Conservation (phyloP, 176 grass and related monocot genomes). For the Avena insularis region DNA sequence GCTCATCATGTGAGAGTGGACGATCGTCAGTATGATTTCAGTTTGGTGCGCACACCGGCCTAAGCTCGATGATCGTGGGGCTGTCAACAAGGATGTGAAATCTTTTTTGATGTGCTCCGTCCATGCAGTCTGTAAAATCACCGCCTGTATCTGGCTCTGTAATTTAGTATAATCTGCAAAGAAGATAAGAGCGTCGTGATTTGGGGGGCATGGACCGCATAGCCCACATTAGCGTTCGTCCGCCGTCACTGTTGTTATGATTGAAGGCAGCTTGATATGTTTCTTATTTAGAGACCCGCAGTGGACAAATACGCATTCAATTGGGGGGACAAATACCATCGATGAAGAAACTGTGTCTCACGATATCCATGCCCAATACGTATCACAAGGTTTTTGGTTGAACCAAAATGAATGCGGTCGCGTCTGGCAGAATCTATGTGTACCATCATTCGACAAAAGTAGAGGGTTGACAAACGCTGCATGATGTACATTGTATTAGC, state of each 20-base stretch:
- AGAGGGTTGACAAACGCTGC: not conserved
- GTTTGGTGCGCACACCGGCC: not conserved
- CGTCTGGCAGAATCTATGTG: not conserved
- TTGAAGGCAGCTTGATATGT: slow-evolving; percentile 32
- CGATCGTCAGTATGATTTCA: slow-evolving; percentile 26
- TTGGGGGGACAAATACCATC: slow-evolving; percentile 39
- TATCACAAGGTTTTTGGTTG: not conserved
- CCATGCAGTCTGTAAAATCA: not conserved
- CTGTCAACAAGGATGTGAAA: not conserved
- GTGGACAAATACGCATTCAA: slow-evolving; percentile 7
- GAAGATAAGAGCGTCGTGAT: not conserved
- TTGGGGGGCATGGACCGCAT: slow-evolving; percentile 2
- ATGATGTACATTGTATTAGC: not conserved
- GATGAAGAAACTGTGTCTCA: not conserved
- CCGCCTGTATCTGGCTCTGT: not conserved
- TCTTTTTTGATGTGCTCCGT: not conserved
- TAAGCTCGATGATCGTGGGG: slow-evolving; percentile 4
- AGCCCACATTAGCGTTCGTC: not conserved
- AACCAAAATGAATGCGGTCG: not conserved
- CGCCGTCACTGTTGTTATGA: slow-evolving; percentile 47
- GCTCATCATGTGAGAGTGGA: slow-evolving; percentile 33
- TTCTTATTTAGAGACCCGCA: slow-evolving; percentile 27
- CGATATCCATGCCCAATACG: not conserved
- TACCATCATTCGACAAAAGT: not conserved
- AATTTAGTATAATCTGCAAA: not conserved